Evolutionary conservation across 2,329 filamentous ascomycete species (phyloP).

Genomic region (Colletotrichum liaoningense): DNA sequence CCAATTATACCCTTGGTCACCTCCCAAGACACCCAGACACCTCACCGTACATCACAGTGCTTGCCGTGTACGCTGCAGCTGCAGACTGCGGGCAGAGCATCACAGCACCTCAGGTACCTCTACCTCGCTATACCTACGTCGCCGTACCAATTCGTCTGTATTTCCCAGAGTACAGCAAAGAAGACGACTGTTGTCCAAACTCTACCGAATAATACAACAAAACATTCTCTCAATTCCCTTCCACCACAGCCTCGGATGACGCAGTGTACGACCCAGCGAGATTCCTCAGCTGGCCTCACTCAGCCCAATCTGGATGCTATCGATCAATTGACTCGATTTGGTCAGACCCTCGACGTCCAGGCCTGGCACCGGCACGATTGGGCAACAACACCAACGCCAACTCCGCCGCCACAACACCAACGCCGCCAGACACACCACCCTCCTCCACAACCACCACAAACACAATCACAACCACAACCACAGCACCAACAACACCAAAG

Average conservation of each 20-base stretch:
- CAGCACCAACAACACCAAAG: neutral
- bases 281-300: constrained; percentile 32
- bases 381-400: neutral
- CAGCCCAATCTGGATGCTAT: constrained; percentile 34
- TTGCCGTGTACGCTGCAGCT: neutral
- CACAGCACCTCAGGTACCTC: no score
- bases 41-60: neutral
- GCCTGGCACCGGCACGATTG: constrained; percentile 25
- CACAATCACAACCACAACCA: neutral
- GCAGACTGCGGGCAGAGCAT: no score
- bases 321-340: constrained; percentile 33
- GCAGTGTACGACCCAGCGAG: constrained; percentile 33
- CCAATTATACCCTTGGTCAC: neutral
- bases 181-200: neutral
- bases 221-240: neutral
- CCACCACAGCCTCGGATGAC: constrained; percentile 29
- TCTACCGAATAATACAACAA: neutral
- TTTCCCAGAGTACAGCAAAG: neutral
- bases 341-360: constrained; percentile 32
- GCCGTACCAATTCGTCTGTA: no score
- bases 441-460: neutral
- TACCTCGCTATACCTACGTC: no score
- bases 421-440: neutral
- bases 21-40: neutral
- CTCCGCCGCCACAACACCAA: neutral